phyloP scores from a whole-genome alignment of 768 basidiomycete species.

The Boletus rubescentipes region DNA sequence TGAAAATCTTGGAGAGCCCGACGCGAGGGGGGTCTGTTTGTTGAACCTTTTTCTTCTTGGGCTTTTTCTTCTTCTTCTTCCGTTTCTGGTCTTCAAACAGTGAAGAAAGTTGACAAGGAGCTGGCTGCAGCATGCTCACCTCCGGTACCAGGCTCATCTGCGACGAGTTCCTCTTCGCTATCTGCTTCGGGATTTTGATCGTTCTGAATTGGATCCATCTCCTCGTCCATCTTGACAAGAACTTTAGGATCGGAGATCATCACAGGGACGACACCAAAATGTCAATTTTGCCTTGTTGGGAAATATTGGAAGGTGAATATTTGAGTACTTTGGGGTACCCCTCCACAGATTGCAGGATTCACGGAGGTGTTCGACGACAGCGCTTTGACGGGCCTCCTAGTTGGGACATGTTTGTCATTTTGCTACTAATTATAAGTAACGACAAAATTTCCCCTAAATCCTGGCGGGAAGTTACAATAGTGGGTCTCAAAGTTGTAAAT shows the following conservation, averaged over 20 bases:
- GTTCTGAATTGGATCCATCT: slow-evolving; percentile 10
- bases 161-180: slow-evolving; percentile 33
- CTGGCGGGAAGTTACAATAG: no score
- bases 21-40: slow-evolving; percentile 93
- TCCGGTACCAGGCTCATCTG: slow-evolving; percentile 21
- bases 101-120: not conserved
- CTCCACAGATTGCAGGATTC: no score
- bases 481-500: no score
- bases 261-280: not conserved
- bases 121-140: slow-evolving; percentile 25
- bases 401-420: no score
- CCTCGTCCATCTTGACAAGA: slow-evolving; percentile 14
- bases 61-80: slow-evolving; percentile 95
- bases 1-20: slow-evolving; percentile 85
- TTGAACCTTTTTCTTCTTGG: slow-evolving; percentile 77
- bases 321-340: no score
- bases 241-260: slow-evolving; percentile 23
- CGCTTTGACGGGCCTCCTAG: no score
- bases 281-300: not conserved
- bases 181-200: slow-evolving; percentile 29
- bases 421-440: no score
- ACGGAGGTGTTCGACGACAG: no score
- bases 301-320: no score
- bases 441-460: no score
- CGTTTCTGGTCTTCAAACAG: slow-evolving; percentile 56